phyloP scores from a whole-genome alignment of 352 stramenopile genomes.

The Peronospora belbahrii region DNA sequence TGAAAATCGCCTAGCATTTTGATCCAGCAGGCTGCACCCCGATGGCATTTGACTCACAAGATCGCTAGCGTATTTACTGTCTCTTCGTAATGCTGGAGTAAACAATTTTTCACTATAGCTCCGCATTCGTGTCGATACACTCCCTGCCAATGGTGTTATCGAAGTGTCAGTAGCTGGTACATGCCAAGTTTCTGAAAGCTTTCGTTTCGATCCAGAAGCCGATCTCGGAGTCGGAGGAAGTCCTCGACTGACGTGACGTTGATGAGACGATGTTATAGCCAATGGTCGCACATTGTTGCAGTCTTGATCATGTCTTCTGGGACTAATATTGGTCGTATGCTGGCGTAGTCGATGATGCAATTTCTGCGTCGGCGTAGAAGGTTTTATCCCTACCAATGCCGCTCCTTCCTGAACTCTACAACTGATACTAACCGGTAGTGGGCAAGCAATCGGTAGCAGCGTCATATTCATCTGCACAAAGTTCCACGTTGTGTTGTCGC shows the following conservation, averaged over 20 bases:
- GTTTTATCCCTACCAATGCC: constrained; percentile 29
- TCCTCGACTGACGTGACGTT: constrained; percentile 3
- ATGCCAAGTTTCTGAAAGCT: constrained; percentile 21
- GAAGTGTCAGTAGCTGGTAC: constrained; percentile 21
- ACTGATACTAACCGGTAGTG: constrained; percentile 42
- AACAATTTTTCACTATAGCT: constrained; percentile 39
- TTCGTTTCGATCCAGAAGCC: constrained; percentile 21
- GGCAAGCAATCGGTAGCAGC: constrained; percentile 64
- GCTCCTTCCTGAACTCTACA: constrained; percentile 42
- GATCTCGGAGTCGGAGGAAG: constrained; percentile 19
- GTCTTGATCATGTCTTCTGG: constrained; percentile 38
- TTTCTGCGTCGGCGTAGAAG: constrained; percentile 58
- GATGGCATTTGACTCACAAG: constrained; percentile 7
- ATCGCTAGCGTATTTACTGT: constrained; percentile 34
- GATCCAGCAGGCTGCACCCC: constrained; percentile 19
- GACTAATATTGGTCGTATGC: constrained; percentile 59
- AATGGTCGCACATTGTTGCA: constrained; percentile 12
- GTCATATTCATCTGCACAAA: constrained; percentile 87
- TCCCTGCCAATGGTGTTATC: constrained; percentile 6
- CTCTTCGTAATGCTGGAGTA: constrained; percentile 7
- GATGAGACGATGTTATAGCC: constrained; percentile 2
- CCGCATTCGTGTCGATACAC: constrained; percentile 16
- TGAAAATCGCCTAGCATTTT: constrained; percentile 34
- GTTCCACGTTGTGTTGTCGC: constrained; percentile 43
- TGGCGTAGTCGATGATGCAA: constrained; percentile 43